Conservation (phyloP, 352 stramenopile genomes). For the Globisporangium cystogenes region DNA sequence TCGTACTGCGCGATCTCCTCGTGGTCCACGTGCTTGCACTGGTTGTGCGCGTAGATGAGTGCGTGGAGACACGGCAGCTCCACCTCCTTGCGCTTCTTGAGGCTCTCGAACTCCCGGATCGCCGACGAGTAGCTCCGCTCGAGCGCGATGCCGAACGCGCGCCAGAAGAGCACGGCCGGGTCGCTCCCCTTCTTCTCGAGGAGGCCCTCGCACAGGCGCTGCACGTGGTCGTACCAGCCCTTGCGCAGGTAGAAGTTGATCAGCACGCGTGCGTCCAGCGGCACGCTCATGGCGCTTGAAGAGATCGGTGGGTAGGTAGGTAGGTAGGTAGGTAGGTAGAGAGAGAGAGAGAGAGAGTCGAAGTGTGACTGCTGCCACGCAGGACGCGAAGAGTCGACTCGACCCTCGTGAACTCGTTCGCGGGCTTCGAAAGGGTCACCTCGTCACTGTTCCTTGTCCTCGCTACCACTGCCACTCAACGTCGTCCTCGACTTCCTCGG, state of each 20-base stretch:
- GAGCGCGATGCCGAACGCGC: constrained; percentile 73
- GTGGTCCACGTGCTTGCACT: constrained; percentile 74
- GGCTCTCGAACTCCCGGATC: constrained; percentile 80
- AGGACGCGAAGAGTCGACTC: background rate
- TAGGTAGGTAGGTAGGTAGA: too few species aligned
- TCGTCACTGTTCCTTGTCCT: too few species aligned
- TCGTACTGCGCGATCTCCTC: constrained; percentile 76
- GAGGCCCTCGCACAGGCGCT: constrained; percentile 74
- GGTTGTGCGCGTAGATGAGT: constrained; percentile 69
- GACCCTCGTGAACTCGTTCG: too few species aligned
- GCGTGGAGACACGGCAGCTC: constrained; percentile 76
- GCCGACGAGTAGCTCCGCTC: constrained; percentile 74
- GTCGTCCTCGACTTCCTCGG: constrained; percentile 43
- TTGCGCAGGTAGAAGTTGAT: constrained; percentile 89
- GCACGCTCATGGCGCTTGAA: constrained; percentile 4
- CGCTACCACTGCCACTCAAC: constrained; percentile 24
- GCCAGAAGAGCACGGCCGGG: constrained; percentile 80
- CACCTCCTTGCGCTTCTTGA: constrained; percentile 77
- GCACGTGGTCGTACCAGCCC: constrained; percentile 83
- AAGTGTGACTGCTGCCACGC: too few species aligned
- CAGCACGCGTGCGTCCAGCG: constrained; percentile 58
- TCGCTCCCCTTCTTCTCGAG: constrained; percentile 82
- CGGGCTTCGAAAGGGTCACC: too few species aligned
- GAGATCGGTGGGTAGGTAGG: too few species aligned
- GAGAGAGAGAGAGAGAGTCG: too few species aligned